Base-by-base conservation (phyloP, 106 monocot genomes). In the Apostasia ramifera region DNA sequence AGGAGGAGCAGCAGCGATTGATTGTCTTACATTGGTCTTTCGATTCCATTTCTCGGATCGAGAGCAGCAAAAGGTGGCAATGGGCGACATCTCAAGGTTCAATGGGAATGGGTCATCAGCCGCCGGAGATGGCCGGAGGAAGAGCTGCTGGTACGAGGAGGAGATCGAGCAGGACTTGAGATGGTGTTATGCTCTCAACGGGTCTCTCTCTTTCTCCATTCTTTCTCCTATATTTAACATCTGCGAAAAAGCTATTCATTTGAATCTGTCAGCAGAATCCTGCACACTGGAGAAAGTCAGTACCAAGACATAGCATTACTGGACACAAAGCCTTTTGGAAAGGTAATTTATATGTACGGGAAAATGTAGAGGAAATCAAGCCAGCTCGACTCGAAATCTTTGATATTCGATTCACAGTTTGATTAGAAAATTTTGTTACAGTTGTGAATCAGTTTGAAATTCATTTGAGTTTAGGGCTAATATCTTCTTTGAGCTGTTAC, bases 141-240 rank as follows among this genome's bases (percentile, higher is more conserved):
- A 79, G 83, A 69, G 71, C 67, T 79, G 75, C 13, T 83, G 83
- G 83, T 83, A 79, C 54, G 83, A 83, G 39, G 83, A 83, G 43
- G 83, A 83, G 76, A 75, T 83, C 47, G 83, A 76, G 46, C 55
- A 79, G 71, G 37, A 79, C 76, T 63, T 83, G 67, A 83, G 76
- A 69, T 79, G 79, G 79, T 76, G 83, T 59, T 83, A 76, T 79
- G 83, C 83, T 66, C 83, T 83, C 1, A 83, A 83, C 42, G 79
- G 83, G 83, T 79, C 41, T 11, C 3, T 71, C 0, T 49, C 44
- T 44, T 46, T n/a, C 48, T 37, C 4, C n/a, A 26, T 26, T 26
- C 4, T 62, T 45, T 44, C 13, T 13, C 1, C 44, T 2, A 14
- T 44, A 13, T 1, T 26, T 53, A 8, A 43, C 11, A 37, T 42